A percentile compares a stretch with the other conserved stretches of the same genome.
These are phyloP conservation scores for Cylindrotheca closterium DNA, from an alignment of 108 stramenopile genomes.

Conservation along the genomic window DNA sequence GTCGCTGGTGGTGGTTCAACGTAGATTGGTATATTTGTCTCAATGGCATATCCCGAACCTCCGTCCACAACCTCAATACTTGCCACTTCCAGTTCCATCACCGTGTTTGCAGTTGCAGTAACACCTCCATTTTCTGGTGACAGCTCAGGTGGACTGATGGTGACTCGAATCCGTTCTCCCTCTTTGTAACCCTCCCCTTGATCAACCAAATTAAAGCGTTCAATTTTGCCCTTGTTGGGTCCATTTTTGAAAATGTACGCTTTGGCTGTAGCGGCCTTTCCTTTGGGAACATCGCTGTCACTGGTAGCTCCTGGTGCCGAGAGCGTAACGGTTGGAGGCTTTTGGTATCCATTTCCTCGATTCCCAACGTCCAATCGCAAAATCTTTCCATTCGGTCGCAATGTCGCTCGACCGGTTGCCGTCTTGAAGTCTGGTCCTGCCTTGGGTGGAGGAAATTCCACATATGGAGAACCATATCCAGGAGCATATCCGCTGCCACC, in stretches of 20 bases:
- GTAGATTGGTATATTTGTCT: conserved; percentile 56
- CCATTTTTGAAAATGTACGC: conserved; percentile 60
- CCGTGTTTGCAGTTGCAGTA: conserved; percentile 57
- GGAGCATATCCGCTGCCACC: conserved; percentile 69
- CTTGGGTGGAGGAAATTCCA: conserved; percentile 64
- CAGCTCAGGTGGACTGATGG: conserved; percentile 56
- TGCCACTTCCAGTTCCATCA: conserved; percentile 66
- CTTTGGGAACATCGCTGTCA: conserved; percentile 12
- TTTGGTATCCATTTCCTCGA: conserved; percentile 65
- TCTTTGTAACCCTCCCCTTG: conserved; percentile 67
- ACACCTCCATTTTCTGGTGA: conserved; percentile 40
- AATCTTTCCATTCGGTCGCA: conserved; percentile 61
- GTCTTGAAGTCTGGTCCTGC: conserved; percentile 38
- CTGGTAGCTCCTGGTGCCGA: conserved; percentile 33
- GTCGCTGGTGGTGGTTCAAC: conserved; percentile 76
- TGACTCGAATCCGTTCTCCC: conserved; percentile 45
- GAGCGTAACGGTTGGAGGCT: conserved; percentile 61
- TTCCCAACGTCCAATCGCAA: conserved; percentile 64
- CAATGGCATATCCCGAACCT: conserved; percentile 83
- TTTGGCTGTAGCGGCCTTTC: conserved; percentile 55
- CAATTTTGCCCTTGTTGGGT: conserved; percentile 63
- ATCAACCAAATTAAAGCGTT: conserved; percentile 57
- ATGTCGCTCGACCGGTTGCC: conserved; percentile 62
- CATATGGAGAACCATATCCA: conserved; percentile 54
- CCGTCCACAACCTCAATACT: conserved; percentile 60